Evolutionary conservation across 805 yeast species (phyloP).

Genomic region (Barnettozyma vustinii): DNA sequence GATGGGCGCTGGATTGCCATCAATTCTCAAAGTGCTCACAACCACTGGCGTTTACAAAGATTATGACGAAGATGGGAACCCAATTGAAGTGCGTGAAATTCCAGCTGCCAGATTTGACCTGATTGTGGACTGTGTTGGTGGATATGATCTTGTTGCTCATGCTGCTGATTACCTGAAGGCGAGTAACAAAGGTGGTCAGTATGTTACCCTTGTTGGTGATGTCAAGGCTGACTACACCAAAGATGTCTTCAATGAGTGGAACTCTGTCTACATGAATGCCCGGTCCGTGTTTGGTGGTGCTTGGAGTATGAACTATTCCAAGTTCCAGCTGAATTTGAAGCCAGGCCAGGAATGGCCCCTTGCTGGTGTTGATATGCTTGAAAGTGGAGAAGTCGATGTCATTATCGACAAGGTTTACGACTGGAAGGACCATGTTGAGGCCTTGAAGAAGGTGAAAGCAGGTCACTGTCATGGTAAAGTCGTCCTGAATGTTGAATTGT

Average conservation of each 20-base stretch:
- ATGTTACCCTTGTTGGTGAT: conserved; percentile 63
- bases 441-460: conserved; percentile 44
- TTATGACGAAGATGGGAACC: conserved; percentile 23
- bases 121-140: conserved; percentile 71
- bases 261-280: conserved; percentile 29
- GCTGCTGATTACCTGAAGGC: conserved; percentile 39
- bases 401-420: conserved; percentile 52
- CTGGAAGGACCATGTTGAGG: conserved; percentile 51
- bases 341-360: conserved; percentile 34
- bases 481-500: conserved; percentile 41
- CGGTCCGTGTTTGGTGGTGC: conserved; percentile 31
- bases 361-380: conserved; percentile 40
- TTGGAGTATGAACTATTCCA: conserved; percentile 34
- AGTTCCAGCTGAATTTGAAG: conserved; percentile 30
- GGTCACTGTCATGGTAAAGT: conserved; percentile 67
- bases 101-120: conserved; percentile 43
- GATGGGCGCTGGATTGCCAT: conserved; percentile 17
- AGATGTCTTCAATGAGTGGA: conserved; percentile 33
- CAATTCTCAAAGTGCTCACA: conserved; percentile 15
- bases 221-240: conserved; percentile 34
- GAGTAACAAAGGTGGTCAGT: conserved; percentile 41
- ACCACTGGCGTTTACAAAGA: conserved; percentile 31
- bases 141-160: conserved; percentile 40
- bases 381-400: conserved; percentile 35
- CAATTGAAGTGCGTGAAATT: conserved; percentile 17